phyloP scores from a whole-genome alignment of 345 rosid species.

The Hibiscus syriacus region DNA sequence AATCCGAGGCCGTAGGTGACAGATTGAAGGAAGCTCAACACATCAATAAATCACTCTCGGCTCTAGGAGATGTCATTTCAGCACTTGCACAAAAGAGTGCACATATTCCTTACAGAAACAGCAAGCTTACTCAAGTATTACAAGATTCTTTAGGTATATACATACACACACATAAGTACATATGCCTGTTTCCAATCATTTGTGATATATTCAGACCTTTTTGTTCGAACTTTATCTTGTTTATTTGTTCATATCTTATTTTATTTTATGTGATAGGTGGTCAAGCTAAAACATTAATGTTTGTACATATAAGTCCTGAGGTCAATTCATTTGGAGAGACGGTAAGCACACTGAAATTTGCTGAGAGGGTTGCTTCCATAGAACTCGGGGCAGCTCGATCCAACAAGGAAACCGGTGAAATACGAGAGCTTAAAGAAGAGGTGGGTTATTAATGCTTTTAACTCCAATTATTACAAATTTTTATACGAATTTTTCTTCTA shows the following conservation, averaged over 20 bases:
- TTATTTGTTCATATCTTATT: conserved; percentile 4
- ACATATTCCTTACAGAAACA: conserved; percentile 86
- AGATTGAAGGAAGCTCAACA: conserved; percentile 96
- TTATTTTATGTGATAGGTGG: background rate
- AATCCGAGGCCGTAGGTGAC: conserved; percentile 93
- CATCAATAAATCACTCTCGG: conserved; percentile 85
- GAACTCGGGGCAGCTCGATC: too few relatives aligned
- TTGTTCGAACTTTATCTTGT: background rate
- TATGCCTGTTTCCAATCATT: background rate
- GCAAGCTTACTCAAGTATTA: conserved; percentile 94
- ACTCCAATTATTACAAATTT: background rate
- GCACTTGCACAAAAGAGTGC: conserved; percentile 92
- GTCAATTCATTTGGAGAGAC: too few relatives aligned
- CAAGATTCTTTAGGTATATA: conserved; percentile 92
- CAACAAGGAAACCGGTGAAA: too few relatives aligned
- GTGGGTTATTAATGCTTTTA: background rate
- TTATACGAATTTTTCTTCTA: background rate
- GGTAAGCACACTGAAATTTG: too few relatives aligned
- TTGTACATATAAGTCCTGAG: too few relatives aligned
- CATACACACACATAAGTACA: conserved; percentile 39
- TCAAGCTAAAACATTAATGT: too few relatives aligned
- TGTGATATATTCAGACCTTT: background rate
- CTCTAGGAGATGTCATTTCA: conserved; percentile 88
- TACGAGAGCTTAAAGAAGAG: too few relatives aligned
- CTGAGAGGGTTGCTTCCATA: too few relatives aligned